Evolutionary conservation across 1,284 basidiomycete genomes (phyloP), one percentile per base, ranked within the genome.

Genomic region (Heliocybe sulcata): DNA sequence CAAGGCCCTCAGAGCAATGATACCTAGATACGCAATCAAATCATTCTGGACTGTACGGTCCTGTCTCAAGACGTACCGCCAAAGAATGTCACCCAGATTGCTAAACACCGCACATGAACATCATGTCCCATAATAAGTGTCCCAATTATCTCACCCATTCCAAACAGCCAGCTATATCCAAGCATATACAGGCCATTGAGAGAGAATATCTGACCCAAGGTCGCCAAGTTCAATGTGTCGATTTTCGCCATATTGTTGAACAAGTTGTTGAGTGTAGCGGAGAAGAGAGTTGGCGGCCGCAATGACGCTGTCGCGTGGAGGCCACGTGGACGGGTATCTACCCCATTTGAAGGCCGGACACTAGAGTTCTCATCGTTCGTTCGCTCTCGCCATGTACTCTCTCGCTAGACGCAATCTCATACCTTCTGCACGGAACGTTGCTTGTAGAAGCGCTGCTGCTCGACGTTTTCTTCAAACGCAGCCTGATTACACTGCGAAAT

Each of bases 81-180:
- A 61, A 87, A 82, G 71, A 87, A 87, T 12, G 81, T 72, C 25
- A 85, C 71, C 84, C 85, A 87, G 11, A 87, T 58, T 22, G 82
- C 82, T 85, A 54, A 16, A 48, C 26, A 42, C n/a, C 8, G 19
- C 19, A 42, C 16, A 16, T 51, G 49, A 52, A n/a, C 19, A 19
- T 54, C 35, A 47, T 45, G 56, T 27, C 20, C 23, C 35, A 47
- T 16, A 38, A 25, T 6, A 50, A 14, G 35, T 20, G 52, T 42
- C 45, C 14, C 48, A n/a, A 33, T 20, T 23, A 23, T 35, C 81
- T 70, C 65, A 85, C 83, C 82, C 83, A 83, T 84, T 55, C 85
- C 85, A 66, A 82, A 82, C 19, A 84, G 64, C 78, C 81, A 84
- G 10, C 73, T 72, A 69, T 81, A 87, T 14, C 69, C 76, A 27